phyloP scores from a whole-genome alignment of 495 filamentous ascomycete genomes.

The Polyplosphaeria fusca region DNA sequence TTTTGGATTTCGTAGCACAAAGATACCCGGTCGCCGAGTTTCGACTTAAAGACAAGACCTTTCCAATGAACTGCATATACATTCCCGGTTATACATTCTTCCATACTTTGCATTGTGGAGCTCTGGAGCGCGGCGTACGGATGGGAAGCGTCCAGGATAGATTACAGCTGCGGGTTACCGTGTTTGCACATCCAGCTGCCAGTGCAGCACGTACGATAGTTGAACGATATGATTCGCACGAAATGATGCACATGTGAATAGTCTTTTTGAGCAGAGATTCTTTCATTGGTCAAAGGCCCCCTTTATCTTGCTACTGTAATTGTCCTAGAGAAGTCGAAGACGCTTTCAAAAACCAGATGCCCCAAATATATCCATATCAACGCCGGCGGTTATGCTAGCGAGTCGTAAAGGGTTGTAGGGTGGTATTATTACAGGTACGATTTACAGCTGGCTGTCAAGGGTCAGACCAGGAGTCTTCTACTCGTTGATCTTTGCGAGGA shows the following conservation, averaged over 20 bases:
- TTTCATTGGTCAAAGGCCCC: neutral
- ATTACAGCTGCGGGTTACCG: no score
- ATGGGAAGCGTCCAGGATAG: neutral
- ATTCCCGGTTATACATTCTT: no score
- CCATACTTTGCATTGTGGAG: no score
- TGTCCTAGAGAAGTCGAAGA: neutral
- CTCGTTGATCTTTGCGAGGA: conserved; percentile 52
- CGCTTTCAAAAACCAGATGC: conserved; percentile 13
- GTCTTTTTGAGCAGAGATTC: conserved; percentile 1
- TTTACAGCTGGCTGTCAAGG: conserved; percentile 16
- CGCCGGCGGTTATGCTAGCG: conserved; percentile 24
- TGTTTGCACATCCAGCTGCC: no score
- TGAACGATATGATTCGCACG: no score
- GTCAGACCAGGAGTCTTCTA: conserved; percentile 30
- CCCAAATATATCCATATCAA: conserved; percentile 12
- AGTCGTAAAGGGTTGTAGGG: neutral
- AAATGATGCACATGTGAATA: conserved; percentile 1
- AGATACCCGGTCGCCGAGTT: no score
- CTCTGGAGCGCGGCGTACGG: conserved; percentile 9
- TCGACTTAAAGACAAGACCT: no score
- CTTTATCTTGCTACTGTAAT: neutral
- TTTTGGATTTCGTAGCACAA: no score
- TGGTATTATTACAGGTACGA: conserved; percentile 15
- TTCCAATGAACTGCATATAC: no score
- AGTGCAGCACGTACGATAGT: no score